Evolutionary conservation across 208 protist species (phyloP).

Genomic region (Angomonas ambiguus): DNA sequence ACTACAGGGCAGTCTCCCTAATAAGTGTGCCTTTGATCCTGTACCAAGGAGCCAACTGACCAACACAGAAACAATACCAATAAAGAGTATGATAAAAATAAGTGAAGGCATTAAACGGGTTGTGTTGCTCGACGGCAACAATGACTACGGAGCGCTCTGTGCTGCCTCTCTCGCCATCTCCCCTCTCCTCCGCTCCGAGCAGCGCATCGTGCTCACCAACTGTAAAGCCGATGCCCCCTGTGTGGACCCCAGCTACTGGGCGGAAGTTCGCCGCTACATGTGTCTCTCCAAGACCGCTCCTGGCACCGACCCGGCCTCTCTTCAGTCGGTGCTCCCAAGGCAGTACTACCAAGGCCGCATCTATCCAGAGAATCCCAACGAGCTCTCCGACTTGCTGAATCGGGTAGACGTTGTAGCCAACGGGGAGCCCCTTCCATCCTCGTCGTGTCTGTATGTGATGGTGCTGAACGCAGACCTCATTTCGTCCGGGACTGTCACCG

Average conservation of each 20-base stretch:
- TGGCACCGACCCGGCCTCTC: no score
- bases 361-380: not conserved
- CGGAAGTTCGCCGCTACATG: not conserved
- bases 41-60: not conserved
- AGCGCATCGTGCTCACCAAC: slow-evolving; percentile 14
- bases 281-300: not conserved
- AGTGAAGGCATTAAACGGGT: slow-evolving; percentile 11
- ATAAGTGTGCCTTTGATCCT: no score
- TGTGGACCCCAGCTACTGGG: not conserved
- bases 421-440: not conserved
- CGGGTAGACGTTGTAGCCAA: not conserved
- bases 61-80: slow-evolving; percentile 6
- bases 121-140: slow-evolving; percentile 13
- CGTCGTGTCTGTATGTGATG: not conserved
- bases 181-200: slow-evolving; percentile 16
- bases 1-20: no score
- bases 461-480: slow-evolving; percentile 10
- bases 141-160: slow-evolving; percentile 13
- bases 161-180: slow-evolving; percentile 18
- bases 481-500: not conserved
- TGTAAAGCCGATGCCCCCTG: not conserved
- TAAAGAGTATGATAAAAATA: slow-evolving; percentile 6
- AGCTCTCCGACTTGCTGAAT: slow-evolving; percentile 11
- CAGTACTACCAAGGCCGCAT: slow-evolving; percentile 7
- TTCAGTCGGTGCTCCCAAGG: not conserved